Conservation (phyloP, 495 filamentous ascomycete species). For the Cetradonia linearis region DNA sequence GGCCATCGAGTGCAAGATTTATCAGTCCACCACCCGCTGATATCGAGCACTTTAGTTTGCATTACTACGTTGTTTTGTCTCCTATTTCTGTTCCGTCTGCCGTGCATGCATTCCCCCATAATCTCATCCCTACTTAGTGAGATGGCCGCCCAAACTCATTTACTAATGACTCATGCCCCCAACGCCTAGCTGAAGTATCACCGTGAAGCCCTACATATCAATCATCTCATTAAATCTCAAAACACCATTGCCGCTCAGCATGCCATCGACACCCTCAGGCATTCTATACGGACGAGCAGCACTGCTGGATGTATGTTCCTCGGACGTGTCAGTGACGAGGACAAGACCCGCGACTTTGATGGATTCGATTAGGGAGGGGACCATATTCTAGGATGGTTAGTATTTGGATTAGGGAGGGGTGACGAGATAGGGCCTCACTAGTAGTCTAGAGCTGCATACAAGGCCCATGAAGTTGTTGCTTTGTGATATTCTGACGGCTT, state of each 20-base stretch:
- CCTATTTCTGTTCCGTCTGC: no score
- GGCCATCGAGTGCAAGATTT: background rate
- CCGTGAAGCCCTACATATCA: conserved; percentile 54
- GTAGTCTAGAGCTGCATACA: conserved; percentile 72
- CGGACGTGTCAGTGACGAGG: conserved; percentile 77
- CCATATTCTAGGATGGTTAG: conserved; percentile 57
- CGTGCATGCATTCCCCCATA: background rate
- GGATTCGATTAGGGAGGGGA: conserved; percentile 80
- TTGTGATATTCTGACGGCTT: conserved; percentile 84
- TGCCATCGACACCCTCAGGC: conserved; percentile 69
- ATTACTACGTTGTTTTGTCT: background rate
- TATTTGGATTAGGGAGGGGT: background rate
- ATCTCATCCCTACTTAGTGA: background rate
- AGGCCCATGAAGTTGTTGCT: conserved; percentile 98
- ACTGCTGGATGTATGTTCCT: conserved; percentile 32
- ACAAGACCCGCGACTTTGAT: conserved; percentile 92
- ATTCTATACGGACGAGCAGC: conserved; percentile 38
- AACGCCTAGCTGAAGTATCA: background rate
- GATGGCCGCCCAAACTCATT: background rate
- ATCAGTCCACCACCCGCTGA: background rate
- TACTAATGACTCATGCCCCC: background rate
- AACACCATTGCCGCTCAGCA: conserved; percentile 75
- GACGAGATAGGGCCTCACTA: conserved; percentile 51
- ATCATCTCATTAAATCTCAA: conserved; percentile 88
- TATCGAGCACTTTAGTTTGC: background rate